Conservation (phyloP, 1,139 yeast genomes). For the Candida neerlandica region DNA sequence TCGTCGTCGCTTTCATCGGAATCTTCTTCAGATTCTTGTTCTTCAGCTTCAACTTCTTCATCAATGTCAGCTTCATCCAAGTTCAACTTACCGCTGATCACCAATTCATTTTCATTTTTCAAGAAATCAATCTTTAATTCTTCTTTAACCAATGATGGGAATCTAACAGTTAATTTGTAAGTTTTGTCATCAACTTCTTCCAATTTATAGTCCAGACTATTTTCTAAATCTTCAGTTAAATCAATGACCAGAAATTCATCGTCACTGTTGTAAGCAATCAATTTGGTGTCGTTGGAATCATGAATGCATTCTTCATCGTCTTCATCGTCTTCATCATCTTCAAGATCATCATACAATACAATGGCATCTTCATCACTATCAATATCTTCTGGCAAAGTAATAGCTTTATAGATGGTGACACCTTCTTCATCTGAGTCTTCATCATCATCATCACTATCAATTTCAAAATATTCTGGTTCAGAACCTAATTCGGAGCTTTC, state of each 20-base stretch:
- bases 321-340: constrained; percentile 24
- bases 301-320: constrained; percentile 23
- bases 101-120: constrained; percentile 46
- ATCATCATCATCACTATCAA: constrained; percentile 25
- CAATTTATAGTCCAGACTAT: constrained; percentile 51
- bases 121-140: constrained; percentile 46
- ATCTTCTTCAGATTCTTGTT: constrained; percentile 19
- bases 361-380: constrained; percentile 29
- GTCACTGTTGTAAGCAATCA: constrained; percentile 34
- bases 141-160: constrained; percentile 47
- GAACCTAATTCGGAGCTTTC: constrained; percentile 33
- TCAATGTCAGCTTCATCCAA: constrained; percentile 27
- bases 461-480: constrained; percentile 37
- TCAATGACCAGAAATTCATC: constrained; percentile 45
- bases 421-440: constrained; percentile 42
- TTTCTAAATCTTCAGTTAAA: constrained; percentile 45
- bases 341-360: constrained; percentile 25
- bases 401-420: constrained; percentile 46
- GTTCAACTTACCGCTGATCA: constrained; percentile 46
- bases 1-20: constrained; percentile 34
- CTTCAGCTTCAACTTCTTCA: constrained; percentile 16
- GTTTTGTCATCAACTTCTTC: constrained; percentile 42
- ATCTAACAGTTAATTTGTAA: constrained; percentile 46
- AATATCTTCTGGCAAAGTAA: constrained; percentile 39
- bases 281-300: constrained; percentile 21